Base-by-base conservation (phyloP, 345 rosid species). In the Anacardium occidentale region DNA sequence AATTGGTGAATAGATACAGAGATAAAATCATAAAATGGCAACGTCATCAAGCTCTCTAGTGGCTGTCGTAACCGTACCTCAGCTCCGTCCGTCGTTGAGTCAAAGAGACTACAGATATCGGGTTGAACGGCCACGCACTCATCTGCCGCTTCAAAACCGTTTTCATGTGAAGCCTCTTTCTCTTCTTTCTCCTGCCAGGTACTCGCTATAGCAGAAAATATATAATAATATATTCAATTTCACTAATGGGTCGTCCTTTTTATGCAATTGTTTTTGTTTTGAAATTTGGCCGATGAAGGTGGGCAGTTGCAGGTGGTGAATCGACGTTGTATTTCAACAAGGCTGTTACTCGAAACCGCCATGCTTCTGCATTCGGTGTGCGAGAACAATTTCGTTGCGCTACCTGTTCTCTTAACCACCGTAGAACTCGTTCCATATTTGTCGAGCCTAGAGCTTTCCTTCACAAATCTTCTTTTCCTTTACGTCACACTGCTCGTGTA, bases 401-500 rank as follows among this genome's bases (percentile, higher is more conserved):
- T 21, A 74, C 92, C 17, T 81, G 89, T 81, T 83, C 83, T 51
- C 73, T 76, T 72, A 80, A 79, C 48, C 82, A 73, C 74, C 81
- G 77, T 22, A 79, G 70, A 79, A 74, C 71, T 42, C 80, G 50
- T 71, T 61, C 80, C 20, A 74, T 84, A 54, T 64, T 77, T 47
- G 65, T 62, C 70, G 80, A 83, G 80, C 69, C 80, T 47, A 75
- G 86, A 68, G 89, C 83, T 45, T 91, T 91, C 74, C 40, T 53
- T 14, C 96, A 95, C 72, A 89, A 78, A 74, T 88, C 94, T 73
- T 12, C 78, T 17, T 86, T 87, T 79, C 75, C 64, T 75, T 85
- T 85, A 78, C 64, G 74, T 47, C 48, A 45, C 65, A 62, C 78
- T 57, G 54, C 78, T 50, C 53, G 24, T 77, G 60, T 56, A 21